Evolutionary conservation across 2,329 filamentous ascomycete genomes (phyloP).

Genomic region (Cyanodermella asteris): DNA sequence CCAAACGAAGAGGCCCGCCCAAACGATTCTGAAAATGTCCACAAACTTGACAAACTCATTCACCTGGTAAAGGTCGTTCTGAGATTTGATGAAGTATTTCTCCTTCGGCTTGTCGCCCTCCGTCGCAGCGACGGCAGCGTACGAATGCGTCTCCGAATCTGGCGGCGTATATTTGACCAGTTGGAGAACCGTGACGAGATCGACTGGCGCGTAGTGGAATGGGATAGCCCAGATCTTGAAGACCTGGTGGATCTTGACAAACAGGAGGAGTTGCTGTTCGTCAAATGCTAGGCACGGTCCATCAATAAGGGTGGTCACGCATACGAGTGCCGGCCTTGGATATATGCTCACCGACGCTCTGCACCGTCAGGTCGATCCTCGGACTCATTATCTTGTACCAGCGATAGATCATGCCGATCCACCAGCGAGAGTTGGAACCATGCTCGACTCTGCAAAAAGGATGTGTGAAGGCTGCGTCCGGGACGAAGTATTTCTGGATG

Average conservation of each 20-base stretch:
- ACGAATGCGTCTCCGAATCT: constrained; percentile 42
- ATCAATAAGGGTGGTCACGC: too few relatives aligned
- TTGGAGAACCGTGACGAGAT: constrained; percentile 44
- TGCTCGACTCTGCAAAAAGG: constrained; percentile 50
- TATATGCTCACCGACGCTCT: constrained; percentile 29
- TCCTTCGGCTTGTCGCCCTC: constrained; percentile 9
- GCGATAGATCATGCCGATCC: constrained; percentile 49
- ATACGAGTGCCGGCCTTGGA: not conserved
- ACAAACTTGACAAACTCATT: constrained; percentile 58
- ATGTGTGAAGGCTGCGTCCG: constrained; percentile 51
- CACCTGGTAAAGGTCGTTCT: constrained; percentile 65
- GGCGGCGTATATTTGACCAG: constrained; percentile 27
- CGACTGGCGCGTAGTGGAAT: constrained; percentile 46
- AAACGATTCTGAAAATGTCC: constrained; percentile 34
- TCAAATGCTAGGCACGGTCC: constrained; percentile 40
- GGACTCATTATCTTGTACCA: constrained; percentile 77
- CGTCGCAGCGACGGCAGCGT: too few relatives aligned
- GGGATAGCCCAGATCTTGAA: constrained; percentile 62
- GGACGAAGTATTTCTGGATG: constrained; percentile 51
- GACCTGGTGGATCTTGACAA: constrained; percentile 49
- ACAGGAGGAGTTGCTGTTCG: constrained; percentile 41
- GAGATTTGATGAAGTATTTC: constrained; percentile 48
- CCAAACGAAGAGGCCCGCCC: constrained; percentile 34
- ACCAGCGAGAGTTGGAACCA: constrained; percentile 39
- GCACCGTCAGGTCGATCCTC: constrained; percentile 42